Conservation (phyloP, 108 stramenopile genomes). For the Pseudonitzschia multistriata region DNA sequence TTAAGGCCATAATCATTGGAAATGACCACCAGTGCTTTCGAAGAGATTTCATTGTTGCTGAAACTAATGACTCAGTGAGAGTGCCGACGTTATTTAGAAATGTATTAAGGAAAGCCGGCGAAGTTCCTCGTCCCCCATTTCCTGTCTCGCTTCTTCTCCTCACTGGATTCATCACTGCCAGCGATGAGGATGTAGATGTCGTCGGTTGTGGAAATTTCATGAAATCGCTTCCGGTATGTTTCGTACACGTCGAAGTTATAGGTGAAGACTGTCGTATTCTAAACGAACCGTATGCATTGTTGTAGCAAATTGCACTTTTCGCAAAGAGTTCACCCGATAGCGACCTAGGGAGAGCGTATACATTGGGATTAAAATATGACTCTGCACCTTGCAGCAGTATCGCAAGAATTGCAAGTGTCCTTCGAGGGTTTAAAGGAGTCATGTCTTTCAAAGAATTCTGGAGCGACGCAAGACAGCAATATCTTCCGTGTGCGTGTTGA, state of each 20-base stretch:
- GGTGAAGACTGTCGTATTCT: background rate
- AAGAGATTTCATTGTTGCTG: background rate
- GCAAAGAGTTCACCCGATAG: background rate
- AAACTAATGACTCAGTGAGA: background rate
- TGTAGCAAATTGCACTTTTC: background rate
- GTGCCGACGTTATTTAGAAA: background rate
- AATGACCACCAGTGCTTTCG: constrained; percentile 36
- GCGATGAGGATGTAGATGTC: background rate
- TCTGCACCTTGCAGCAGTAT: background rate
- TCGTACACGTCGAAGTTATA: background rate
- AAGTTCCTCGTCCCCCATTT: background rate
- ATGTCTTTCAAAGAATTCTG: background rate
- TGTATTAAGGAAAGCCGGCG: background rate
- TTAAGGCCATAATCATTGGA: constrained; percentile 29
- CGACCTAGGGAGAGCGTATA: background rate
- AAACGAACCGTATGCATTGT: background rate
- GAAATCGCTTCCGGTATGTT: background rate
- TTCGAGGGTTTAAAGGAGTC: background rate
- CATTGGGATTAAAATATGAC: background rate
- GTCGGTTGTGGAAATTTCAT: background rate
- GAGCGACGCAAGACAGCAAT: no score
- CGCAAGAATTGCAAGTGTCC: background rate
- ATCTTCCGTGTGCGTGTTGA: no score
- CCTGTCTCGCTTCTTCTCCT: background rate
- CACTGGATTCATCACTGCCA: background rate